Base-by-base conservation (phyloP, 345 rosid species). In the Cochlearia excelsa region DNA sequence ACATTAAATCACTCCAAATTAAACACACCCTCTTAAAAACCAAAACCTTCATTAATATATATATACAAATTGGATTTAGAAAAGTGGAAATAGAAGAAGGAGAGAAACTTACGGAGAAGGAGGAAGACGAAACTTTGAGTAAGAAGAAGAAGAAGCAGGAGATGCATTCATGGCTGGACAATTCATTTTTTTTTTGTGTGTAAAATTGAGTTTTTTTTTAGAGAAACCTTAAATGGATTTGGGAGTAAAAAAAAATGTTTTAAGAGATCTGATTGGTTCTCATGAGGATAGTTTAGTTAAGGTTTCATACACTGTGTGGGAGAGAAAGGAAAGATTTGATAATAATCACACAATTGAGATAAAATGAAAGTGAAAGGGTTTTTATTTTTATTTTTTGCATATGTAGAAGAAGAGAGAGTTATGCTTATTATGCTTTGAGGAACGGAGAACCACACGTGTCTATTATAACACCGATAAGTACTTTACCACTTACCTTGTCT, bases 111-210 rank as follows among this genome's bases (percentile, higher is more conserved):
- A 81, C 82, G 61, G 65, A 47, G 54, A 72, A 59, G 59, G 76
- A 61, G 51, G 74, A 59, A 53, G 76, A 61, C 78, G 77, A 57
- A 80, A 64, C 3, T 80, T 49, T 0, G 87, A 79, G 61, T 79
- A 74, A 38, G 80, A 71, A 5, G 70, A 72, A 16, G 78, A 67
- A 4, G 84, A 80, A 30, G 74, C 57, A 57, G 74, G 54, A 51
- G 67, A 51, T 4, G 73, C 30, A 5, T 9, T 73, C 69, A 73
- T 73, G 29, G 66, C 73, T 73, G 72, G 66, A 40, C 66, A 62
- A 35, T 63, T 73, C 77, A 67, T 61, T 45, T 46, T 16, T 46
- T 16, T 16, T 16, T 16, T 16, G 23, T 16, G 23, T 16, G 23
- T 16, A 16, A 16, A 16, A 16, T 16, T 16, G 23, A 16, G 23